Conservation (phyloP, 2,329 filamentous ascomycete species). For the Trematosphaeria pertusa region DNA sequence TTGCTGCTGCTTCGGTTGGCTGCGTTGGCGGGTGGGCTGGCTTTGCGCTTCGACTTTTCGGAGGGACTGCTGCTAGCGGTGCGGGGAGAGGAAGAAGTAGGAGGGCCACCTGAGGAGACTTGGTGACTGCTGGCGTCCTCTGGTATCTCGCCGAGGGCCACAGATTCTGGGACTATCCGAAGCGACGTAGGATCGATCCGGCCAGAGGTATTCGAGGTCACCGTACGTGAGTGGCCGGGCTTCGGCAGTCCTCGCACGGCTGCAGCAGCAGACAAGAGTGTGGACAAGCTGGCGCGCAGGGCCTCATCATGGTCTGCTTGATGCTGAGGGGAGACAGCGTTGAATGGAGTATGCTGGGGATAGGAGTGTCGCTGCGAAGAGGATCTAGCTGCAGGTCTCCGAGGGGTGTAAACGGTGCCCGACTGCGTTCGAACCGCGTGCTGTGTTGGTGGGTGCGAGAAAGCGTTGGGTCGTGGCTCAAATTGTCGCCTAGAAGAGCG, state of each 20-base stretch:
- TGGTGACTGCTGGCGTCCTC: slow-evolving; percentile 32
- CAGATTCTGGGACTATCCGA: slow-evolving; percentile 66
- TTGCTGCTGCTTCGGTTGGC: slow-evolving; percentile 51
- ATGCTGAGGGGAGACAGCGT: slow-evolving; percentile 75
- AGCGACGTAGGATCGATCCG: slow-evolving; percentile 61
- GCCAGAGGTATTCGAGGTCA: slow-evolving; percentile 44
- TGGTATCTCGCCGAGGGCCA: slow-evolving; percentile 57
- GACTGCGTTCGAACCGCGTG: slow-evolving; percentile 49
- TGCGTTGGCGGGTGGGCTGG: slow-evolving; percentile 35
- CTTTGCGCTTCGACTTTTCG: slow-evolving; percentile 56
- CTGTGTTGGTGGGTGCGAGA: slow-evolving; percentile 76
- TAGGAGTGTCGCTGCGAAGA: slow-evolving; percentile 50
- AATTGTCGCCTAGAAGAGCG: slow-evolving; percentile 65
- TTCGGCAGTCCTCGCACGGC: slow-evolving; percentile 85
- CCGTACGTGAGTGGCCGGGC: slow-evolving; percentile 42
- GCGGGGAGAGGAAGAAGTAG: slow-evolving; percentile 30
- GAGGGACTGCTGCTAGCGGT: slow-evolving; percentile 37
- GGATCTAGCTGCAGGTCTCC: slow-evolving; percentile 36
- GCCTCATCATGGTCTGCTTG: slow-evolving; percentile 93
- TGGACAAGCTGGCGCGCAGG: slow-evolving; percentile 90
- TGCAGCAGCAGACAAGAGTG: slow-evolving; percentile 90
- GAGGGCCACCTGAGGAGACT: slow-evolving; percentile 32
- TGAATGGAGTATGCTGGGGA: slow-evolving; percentile 64
- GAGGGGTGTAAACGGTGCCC: slow-evolving; percentile 57
- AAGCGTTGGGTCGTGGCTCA: slow-evolving; percentile 89